Conservation (phyloP, 148 eudicot genomes). For the Cornus kousa region DNA sequence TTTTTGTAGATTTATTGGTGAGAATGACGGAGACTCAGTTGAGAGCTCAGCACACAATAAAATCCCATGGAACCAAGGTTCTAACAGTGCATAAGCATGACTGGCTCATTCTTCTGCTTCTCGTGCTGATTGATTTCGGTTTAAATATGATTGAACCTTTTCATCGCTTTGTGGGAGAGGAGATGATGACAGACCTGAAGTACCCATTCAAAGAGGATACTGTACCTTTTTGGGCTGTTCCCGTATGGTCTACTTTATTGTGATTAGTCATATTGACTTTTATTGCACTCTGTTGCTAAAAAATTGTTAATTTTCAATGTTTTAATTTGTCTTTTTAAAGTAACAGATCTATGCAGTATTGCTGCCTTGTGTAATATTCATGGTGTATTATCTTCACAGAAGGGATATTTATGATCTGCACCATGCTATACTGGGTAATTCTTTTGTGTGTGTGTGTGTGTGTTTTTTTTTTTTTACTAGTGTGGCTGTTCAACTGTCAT, state of each 20-base stretch:
- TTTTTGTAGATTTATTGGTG: background rate
- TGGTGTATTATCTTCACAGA: conserved; percentile 22
- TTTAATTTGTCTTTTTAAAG: background rate
- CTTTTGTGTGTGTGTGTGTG: background rate
- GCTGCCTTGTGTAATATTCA: conserved; percentile 29
- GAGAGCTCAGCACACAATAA: conserved; percentile 13
- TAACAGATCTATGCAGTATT: conserved; percentile 33
- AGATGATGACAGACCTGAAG: conserved; percentile 33
- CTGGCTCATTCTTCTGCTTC: conserved; percentile 36
- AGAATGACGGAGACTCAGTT: conserved; percentile 17
- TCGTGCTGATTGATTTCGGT: conserved; percentile 16
- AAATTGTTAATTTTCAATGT: background rate
- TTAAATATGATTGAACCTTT: conserved; percentile 36
- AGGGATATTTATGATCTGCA: conserved; percentile 52
- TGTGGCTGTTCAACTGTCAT: background rate
- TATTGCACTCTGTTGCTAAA: background rate
- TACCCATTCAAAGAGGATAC: conserved; percentile 36
- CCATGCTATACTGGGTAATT: conserved; percentile 36
- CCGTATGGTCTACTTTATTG: conserved; percentile 20
- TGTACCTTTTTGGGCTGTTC: conserved; percentile 40
- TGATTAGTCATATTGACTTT: background rate
- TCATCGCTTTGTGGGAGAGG: conserved; percentile 35
- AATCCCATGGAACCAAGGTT: conserved; percentile 23
- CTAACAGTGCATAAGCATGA: conserved; percentile 33
- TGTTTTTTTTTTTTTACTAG: background rate